Evolutionary conservation across 2,329 filamentous ascomycete species (phyloP).

Genomic region (Rhynchosporium graminicola): DNA sequence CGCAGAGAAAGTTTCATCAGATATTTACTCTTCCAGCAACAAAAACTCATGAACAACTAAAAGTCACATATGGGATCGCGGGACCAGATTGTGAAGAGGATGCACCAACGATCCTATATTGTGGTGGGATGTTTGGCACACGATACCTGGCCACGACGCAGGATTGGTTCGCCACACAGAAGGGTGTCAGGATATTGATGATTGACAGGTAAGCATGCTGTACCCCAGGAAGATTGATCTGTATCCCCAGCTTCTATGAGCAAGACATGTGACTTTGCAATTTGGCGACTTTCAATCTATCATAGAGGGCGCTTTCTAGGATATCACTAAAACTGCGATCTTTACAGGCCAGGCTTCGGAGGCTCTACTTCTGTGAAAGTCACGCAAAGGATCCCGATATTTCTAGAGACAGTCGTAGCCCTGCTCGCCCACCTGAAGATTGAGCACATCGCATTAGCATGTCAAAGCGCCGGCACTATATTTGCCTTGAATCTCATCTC

Average conservation of each 20-base stretch:
- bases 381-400: conserved; percentile 42
- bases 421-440: conserved; percentile 43
- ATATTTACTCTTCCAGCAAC: conserved; percentile 34
- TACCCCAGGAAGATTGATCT: neutral
- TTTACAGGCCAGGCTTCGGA: conserved; percentile 47
- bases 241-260: neutral
- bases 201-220: conserved; percentile 42
- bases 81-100: conserved; percentile 33
- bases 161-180: conserved; percentile 38
- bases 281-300: neutral
- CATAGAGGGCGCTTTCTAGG: neutral
- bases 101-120: conserved; percentile 42
- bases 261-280: neutral
- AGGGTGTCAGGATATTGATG: conserved; percentile 43
- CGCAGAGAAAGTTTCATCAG: conserved; percentile 34
- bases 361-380: conserved; percentile 45
- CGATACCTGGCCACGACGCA: conserved; percentile 38
- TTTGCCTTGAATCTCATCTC: conserved; percentile 47
- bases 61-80: conserved; percentile 35
- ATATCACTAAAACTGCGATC: conserved; percentile 25
- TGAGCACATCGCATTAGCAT: conserved; percentile 43
- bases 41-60: conserved; percentile 28
- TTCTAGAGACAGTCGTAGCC: conserved; percentile 45
- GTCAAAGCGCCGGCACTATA: conserved; percentile 47
- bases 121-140: conserved; percentile 44